Conservation (phyloP, 208 protist genomes). For the Acanthamoeba triangularis region DNA sequence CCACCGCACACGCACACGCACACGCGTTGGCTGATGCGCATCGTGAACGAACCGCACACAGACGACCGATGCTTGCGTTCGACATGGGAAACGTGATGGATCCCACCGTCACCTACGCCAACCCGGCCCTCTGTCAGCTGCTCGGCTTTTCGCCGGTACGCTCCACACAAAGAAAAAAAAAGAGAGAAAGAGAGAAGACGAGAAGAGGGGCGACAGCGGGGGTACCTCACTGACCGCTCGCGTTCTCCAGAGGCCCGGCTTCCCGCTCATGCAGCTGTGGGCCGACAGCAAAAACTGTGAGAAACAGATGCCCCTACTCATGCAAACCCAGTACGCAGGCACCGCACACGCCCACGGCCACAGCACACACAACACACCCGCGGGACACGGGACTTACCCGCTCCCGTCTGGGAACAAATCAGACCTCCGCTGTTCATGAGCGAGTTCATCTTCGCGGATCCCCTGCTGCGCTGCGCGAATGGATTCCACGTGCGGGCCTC, state of each 20-base stretch:
- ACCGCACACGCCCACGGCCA: no score
- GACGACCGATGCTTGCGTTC: not conserved
- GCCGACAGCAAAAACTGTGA: not conserved
- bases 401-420: no score
- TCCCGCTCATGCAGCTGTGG: not conserved
- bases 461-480: no score
- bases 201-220: no score
- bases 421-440: no score
- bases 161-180: no score
- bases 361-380: no score
- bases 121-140: not conserved
- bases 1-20: no score
- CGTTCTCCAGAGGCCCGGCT: not conserved
- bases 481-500: no score
- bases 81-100: not conserved
- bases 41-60: not conserved
- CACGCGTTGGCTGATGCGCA: not conserved
- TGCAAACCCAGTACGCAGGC: not conserved
- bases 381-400: no score
- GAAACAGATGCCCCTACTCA: not conserved
- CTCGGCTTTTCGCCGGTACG: not conserved
- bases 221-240: not conserved
- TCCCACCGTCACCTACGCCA: not conserved
- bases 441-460: no score
- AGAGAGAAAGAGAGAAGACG: no score